These are phyloP conservation scores for Infundibulicybe gibba DNA, from an alignment of 768 basidiomycete species.

Conservation along the genomic window DNA sequence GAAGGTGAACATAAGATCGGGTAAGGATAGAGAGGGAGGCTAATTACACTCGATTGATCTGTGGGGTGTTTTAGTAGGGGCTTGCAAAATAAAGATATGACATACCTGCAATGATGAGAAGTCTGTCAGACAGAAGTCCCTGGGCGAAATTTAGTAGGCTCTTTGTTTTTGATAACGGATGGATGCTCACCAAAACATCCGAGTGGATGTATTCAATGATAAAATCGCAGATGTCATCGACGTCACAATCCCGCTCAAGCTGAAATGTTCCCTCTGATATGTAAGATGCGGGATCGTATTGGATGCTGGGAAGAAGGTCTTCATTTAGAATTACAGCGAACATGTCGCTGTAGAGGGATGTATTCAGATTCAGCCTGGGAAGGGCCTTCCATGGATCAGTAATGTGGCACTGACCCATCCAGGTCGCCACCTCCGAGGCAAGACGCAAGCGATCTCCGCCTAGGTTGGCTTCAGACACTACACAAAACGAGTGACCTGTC, in stretches of 20 bases:
- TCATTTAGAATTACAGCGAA: constrained; percentile 60
- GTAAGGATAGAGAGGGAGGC: not conserved
- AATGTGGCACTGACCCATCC: constrained; percentile 53
- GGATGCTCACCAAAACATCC: constrained; percentile 60
- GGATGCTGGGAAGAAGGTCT: constrained; percentile 49
- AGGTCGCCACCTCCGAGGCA: constrained; percentile 74
- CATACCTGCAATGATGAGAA: constrained; percentile 69
- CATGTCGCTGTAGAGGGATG: constrained; percentile 57
- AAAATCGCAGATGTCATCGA: constrained; percentile 77
- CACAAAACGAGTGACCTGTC: not conserved
- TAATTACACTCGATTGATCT: constrained; percentile 70
- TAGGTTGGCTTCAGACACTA: constrained; percentile 23
- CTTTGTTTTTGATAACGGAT: too few species aligned
- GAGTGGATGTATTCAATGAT: constrained; percentile 83
- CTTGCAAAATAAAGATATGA: constrained; percentile 2
- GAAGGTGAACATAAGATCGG: constrained; percentile 1
- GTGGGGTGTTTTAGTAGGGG: constrained; percentile 1
- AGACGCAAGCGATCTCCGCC: constrained; percentile 60
- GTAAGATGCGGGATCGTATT: constrained; percentile 53
- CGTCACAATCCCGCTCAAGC: constrained; percentile 47
- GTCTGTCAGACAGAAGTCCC: constrained; percentile 68
- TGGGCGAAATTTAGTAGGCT: constrained; percentile 17
- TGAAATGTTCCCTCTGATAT: constrained; percentile 27
- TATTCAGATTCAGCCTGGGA: too few species aligned
- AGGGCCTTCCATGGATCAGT: too few species aligned